These are phyloP conservation scores for Colletotrichum echinochloae DNA, from an alignment of 2,329 filamentous ascomycete genomes.

Conservation along the genomic window DNA sequence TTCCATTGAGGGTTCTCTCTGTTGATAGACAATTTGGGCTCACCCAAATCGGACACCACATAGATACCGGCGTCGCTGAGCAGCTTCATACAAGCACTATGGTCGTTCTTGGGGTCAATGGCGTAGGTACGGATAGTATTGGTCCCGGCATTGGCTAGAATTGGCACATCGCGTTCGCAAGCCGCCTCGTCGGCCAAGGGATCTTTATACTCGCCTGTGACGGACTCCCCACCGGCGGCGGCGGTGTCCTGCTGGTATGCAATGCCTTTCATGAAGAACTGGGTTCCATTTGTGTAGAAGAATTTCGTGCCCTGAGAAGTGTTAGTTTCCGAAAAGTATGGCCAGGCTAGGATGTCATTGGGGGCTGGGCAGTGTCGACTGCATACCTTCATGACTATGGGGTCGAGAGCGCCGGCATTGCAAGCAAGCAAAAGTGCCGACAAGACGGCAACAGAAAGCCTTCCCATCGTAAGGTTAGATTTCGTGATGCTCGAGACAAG, in stretches of 20 bases:
- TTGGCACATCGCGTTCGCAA: slow-evolving; percentile 89
- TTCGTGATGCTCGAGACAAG: background rate
- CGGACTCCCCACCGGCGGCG: slow-evolving; percentile 64
- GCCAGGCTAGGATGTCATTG: slow-evolving; percentile 12
- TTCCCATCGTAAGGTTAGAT: slow-evolving; percentile 22
- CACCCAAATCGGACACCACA: slow-evolving; percentile 89
- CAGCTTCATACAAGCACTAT: slow-evolving; percentile 85
- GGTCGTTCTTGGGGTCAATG: slow-evolving; percentile 82
- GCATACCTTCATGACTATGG: slow-evolving; percentile 77
- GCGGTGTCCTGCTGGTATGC: slow-evolving; percentile 90
- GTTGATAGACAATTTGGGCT: slow-evolving; percentile 87
- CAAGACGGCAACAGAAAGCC: slow-evolving; percentile 44
- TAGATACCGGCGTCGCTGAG: slow-evolving; percentile 92
- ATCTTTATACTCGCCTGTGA: slow-evolving; percentile 75
- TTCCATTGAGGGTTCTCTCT: slow-evolving; percentile 86
- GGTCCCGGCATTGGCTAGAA: slow-evolving; percentile 81
- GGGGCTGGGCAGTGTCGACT: background rate
- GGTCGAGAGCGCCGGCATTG: slow-evolving; percentile 60
- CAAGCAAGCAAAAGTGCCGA: slow-evolving; percentile 57
- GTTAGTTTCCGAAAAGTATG: background rate
- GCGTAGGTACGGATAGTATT: slow-evolving; percentile 97
- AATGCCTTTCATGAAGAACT: slow-evolving; percentile 87
- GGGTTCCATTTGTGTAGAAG: slow-evolving; percentile 81
- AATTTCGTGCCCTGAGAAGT: slow-evolving; percentile 78
- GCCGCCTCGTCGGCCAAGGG: slow-evolving; percentile 78